A percentile compares a stretch with the other conserved stretches of the same genome.
Conservation (phyloP, 2,329 filamentous ascomycete species). For the Sporothrix mexicana region DNA sequence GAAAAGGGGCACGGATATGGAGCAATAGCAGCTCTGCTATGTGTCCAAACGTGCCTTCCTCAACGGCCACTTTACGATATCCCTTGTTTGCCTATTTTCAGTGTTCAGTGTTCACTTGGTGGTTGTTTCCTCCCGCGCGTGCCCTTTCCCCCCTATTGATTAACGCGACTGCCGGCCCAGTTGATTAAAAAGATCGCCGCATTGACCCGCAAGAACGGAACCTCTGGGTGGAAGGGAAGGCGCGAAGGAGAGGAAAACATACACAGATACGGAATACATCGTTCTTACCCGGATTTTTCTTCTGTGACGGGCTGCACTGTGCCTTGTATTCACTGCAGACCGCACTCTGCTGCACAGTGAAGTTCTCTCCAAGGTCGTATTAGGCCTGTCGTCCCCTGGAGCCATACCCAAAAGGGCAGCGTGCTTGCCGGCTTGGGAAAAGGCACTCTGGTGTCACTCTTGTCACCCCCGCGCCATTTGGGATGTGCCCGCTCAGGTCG, state of each 20-base stretch:
- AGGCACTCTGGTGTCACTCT: neutral
- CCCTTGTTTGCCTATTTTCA: neutral
- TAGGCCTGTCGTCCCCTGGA: slow-evolving; percentile 31
- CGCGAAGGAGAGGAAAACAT: slow-evolving; percentile 8
- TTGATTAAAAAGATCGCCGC: slow-evolving; percentile 24
- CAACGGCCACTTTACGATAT: neutral
- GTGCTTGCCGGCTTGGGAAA: slow-evolving; percentile 28
- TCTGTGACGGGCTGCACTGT: neutral
- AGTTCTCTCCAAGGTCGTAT: slow-evolving; percentile 4
- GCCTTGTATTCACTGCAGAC: neutral
- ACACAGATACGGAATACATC: neutral
- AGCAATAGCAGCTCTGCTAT: slow-evolving; percentile 1
- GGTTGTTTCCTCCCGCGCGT: neutral
- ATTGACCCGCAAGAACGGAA: slow-evolving; percentile 31
- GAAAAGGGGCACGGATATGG: neutral
- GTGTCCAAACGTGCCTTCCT: slow-evolving; percentile 14
- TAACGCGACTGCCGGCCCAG: slow-evolving; percentile 3
- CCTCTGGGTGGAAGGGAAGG: slow-evolving; percentile 23
- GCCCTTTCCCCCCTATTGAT: neutral
- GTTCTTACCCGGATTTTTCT: slow-evolving; percentile 4
- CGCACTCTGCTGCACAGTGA: neutral
- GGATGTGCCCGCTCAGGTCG: slow-evolving; percentile 30
- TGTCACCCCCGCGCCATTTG: slow-evolving; percentile 14
- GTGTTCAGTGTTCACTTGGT: neutral
- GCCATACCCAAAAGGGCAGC: slow-evolving; percentile 31